Evolutionary conservation across 2,329 filamentous ascomycete species (phyloP), one percentile per base, ranked within the genome.

Genomic region (Nannizziopsis arthrosporioides): DNA sequence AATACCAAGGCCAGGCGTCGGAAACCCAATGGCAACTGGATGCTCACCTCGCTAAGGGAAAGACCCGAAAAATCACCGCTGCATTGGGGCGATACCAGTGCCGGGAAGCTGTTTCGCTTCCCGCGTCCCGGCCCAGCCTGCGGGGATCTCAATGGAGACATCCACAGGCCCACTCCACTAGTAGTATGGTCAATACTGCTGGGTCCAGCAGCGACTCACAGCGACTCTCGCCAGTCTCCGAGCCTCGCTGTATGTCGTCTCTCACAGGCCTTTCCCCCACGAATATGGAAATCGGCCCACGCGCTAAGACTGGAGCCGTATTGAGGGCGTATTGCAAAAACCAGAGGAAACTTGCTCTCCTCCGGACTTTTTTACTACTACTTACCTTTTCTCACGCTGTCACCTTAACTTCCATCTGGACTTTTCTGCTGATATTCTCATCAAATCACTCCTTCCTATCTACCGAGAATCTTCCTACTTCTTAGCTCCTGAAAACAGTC

Each of bases 281-380:
- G 44, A 47, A 47, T 45, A n/a, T 27, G 22, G 9, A 45, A 9
- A 36, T 30, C 41, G 35, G 15, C 42, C 35, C 41, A 42, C 14
- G 30, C 14, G 10, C 37, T 41, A 30, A 5, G 22, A 27, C 22
- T 27, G 19, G 9, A n/a, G 45, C 45, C 45, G 43, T 47, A 41
- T 48, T 48, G 42, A 22, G 38, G 8, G 42, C 44, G 39, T 19
- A 44, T 51, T 37, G 39, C 41, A 35, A 38, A 31, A 22, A 35
- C 37, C 12, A 31, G 17, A 46, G 12, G 41, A 22, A 30, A n/a
- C 9, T 46, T 18, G 44, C 15, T 47, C 37, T 47, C 42, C 46
- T 51, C 49, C 43, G 32, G 34, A 40, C 34, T 15, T 30, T 38
- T 31, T 42, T 34, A 41, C 39, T 34, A 41, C 39, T 42, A 7